Conservation (phyloP, 306 rosid species). For the Echinosophora koreensis region DNA sequence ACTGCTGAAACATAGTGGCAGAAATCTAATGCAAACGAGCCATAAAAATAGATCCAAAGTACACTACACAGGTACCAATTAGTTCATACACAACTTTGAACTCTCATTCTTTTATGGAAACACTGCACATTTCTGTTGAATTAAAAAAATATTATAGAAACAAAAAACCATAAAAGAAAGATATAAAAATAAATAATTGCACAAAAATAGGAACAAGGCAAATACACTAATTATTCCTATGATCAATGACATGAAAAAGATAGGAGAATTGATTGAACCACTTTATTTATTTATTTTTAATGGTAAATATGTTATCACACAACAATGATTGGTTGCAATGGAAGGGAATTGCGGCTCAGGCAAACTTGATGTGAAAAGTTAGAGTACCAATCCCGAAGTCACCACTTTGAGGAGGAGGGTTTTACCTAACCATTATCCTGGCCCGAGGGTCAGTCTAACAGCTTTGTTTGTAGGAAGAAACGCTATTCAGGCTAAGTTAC, state of each 20-base stretch:
- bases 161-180: neutral
- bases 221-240: neutral
- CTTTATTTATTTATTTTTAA: neutral
- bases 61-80: neutral
- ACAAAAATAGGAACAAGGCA: neutral
- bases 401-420: too few species aligned
- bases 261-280: neutral
- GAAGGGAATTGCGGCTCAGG: too few species aligned
- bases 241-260: constrained; percentile 9
- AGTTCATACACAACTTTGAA: neutral
- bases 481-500: too few species aligned
- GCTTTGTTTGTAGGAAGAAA: too few species aligned
- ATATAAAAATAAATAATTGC: neutral
- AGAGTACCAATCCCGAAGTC: too few species aligned
- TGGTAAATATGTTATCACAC: too few species aligned
- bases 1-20: neutral
- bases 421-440: too few species aligned
- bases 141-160: neutral
- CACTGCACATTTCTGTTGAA: constrained; percentile 1
- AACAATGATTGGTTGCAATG: too few species aligned
- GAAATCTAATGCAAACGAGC: neutral
- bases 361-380: too few species aligned
- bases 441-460: too few species aligned
- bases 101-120: neutral
- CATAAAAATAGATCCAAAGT: neutral